Evolutionary conservation across 2,329 filamentous ascomycete genomes (phyloP), one percentile per base, ranked within the genome.

Genomic region (Alternaria solani): DNA sequence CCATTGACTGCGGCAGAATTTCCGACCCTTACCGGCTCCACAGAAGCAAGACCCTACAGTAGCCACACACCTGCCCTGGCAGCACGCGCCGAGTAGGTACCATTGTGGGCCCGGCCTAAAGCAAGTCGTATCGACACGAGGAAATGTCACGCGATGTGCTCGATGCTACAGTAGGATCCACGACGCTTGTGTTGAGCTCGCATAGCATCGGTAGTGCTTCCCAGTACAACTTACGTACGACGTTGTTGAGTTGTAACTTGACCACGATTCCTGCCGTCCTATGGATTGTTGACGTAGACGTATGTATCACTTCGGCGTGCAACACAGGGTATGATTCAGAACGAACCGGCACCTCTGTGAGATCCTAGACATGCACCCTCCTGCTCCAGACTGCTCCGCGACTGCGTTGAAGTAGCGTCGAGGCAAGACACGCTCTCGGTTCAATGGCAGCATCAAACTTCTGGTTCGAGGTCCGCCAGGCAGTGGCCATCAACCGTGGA

Each of bases 11-110:
- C 44, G 25, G 32, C 46, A 41, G 38, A 26, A 32, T 43, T 38
- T 18, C 46, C 38, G 52, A 56, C 46, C 57, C 38, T 51, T 28
- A 26, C 18, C 23, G 32, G 54, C 46, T 49, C 52, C 57, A 55
- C 57, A 46, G 30, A 30, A 28, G 55, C 46, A 34, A 49, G 34
- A 23, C 46, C 23, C 30, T 38, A 8, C 30, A 18, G 46, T 36
- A 49, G 34, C 14, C 34, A 25, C 46, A 49, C 20, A 36, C 46
- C 23, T 49, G 23, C 32, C 32, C 20, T 49, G 46, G 46, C 46
- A 49, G 32, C 30, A 49, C 46, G 46, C 23, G 46, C 46, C 32
- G 46, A 49, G 32, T n/a, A 58, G 49, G 26, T 38, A 38, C n/a
- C 16, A 20, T n/a, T 46, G 49, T 58, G 55, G 49, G 43, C 44